phyloP scores from a whole-genome alignment of 352 stramenopile genomes.

The Phytophthora fragariae region DNA sequence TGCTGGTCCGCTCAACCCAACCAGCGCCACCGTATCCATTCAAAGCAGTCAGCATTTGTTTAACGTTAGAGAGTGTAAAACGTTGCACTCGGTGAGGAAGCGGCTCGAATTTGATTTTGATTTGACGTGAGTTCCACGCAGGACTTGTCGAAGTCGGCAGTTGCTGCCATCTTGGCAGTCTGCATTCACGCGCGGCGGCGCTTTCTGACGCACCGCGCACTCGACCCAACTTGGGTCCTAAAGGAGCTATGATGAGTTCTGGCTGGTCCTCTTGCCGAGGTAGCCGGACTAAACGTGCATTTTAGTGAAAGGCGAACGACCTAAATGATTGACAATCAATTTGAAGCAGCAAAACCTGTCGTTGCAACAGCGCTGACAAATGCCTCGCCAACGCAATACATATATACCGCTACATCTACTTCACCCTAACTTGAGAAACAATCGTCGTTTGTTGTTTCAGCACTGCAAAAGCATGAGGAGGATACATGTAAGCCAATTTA shows the following conservation, averaged over 20 bases:
- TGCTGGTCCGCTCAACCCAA: too few relatives aligned
- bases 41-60: background rate
- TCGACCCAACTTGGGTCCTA: background rate
- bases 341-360: too few relatives aligned
- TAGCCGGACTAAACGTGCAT: constrained; percentile 10
- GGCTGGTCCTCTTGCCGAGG: background rate
- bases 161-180: background rate
- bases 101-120: constrained; percentile 21
- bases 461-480: too few relatives aligned
- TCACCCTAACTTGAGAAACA: too few relatives aligned
- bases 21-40: background rate
- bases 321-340: too few relatives aligned
- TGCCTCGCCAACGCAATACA: too few relatives aligned
- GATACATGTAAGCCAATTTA: background rate
- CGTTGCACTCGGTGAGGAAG: constrained; percentile 19
- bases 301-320: too few relatives aligned
- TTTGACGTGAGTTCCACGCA: background rate
- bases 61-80: background rate
- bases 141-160: constrained; percentile 8
- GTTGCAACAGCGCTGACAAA: too few relatives aligned
- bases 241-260: background rate
- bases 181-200: background rate
- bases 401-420: too few relatives aligned
- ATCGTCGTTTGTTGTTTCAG: too few relatives aligned
- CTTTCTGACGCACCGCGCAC: constrained; percentile 11